Conservation (phyloP, 805 yeast species). For the Candida rishiriensis region DNA sequence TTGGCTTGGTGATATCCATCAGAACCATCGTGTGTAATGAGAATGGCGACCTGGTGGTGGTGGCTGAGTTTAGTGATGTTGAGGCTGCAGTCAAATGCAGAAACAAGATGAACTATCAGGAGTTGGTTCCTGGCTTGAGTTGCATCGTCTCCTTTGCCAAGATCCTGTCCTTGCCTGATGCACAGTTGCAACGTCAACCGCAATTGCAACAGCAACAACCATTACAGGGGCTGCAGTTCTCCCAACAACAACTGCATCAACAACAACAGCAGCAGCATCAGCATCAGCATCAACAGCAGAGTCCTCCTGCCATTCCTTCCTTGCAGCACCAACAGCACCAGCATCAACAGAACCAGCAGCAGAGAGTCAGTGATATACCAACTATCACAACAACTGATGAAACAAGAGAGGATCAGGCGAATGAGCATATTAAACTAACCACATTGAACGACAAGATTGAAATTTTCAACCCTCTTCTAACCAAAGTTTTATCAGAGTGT, state of each 20-base stretch:
- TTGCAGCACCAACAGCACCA: slow-evolving; percentile 4
- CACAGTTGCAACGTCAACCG: not conserved
- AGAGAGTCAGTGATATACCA: slow-evolving; percentile 6
- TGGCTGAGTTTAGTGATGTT: slow-evolving; percentile 67
- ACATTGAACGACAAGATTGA: slow-evolving; percentile 19
- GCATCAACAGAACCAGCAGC: slow-evolving; percentile 2
- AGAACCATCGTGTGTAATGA: slow-evolving; percentile 46
- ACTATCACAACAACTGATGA: slow-evolving; percentile 10
- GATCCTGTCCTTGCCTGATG: slow-evolving; percentile 32
- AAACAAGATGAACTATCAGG: slow-evolving; percentile 75
- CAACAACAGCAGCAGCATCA: not conserved
- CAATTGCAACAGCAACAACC: slow-evolving; percentile 19
- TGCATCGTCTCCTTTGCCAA: slow-evolving; percentile 84
- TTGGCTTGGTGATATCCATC: slow-evolving; percentile 58
- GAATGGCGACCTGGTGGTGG: slow-evolving; percentile 37
- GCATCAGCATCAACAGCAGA: slow-evolving; percentile 3
- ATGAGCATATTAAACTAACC: slow-evolving; percentile 14
- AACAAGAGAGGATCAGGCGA: slow-evolving; percentile 6
- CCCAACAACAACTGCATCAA: not conserved
- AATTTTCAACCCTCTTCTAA: slow-evolving; percentile 15
- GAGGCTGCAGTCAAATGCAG: slow-evolving; percentile 79
- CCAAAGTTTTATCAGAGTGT: slow-evolving; percentile 10
- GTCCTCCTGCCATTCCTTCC: too few species aligned
- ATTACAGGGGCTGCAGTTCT: not conserved
- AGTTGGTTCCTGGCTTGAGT: slow-evolving; percentile 71